Evolutionary conservation across 495 filamentous ascomycete species (phyloP), one percentile per base, ranked within the genome.

Genomic region (Penicillium roqueforti): DNA sequence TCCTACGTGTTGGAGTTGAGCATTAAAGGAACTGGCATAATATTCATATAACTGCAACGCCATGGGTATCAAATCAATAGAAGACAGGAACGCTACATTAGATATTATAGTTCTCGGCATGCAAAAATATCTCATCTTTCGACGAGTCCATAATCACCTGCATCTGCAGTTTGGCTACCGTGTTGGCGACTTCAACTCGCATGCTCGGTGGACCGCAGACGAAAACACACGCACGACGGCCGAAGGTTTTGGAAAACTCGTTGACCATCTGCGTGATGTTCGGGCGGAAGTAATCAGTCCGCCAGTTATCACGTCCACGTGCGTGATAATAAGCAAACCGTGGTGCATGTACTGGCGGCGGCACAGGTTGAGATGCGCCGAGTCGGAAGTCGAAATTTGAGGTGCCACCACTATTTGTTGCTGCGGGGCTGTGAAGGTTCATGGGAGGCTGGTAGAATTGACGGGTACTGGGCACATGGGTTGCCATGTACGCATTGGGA

Each of bases 71-170:
- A 14, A 53, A 49, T 55, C 29, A 58, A 40, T 19, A 57, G 50
- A 51, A 53, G 51, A 54, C 14, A 51, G 11, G 47, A 41, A 42
- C 19, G 44, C 41, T 39, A 40, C 42, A 47, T 77, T 64, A 95
- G 47, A 92, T 75, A 36, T 90, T 88, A 72, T 95, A 96, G 68
- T 96, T 96, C 78, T 97, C 92, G 10, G 91, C 87, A 77, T 97
- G 92, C 69, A 97, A 68, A 67, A 91, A 96, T 53, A 97, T 86
- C 81, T 97, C 92, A 64, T 96, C 92, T 40, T 84, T 82, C 47
- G 79, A 79, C 16, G 84, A 80, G 58, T 88, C 85, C 3, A 77
- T 80, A 87, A 88, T 87, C 31, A 97, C 91, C 68, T 85, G 80
- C 32, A 78, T 77, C 77, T 97, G 92, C 63, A 96, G 71, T 51